Evolutionary conservation across 345 rosid genomes (phyloP), one percentile per base, ranked within the genome.

Genomic region (Cardamine occulta): DNA sequence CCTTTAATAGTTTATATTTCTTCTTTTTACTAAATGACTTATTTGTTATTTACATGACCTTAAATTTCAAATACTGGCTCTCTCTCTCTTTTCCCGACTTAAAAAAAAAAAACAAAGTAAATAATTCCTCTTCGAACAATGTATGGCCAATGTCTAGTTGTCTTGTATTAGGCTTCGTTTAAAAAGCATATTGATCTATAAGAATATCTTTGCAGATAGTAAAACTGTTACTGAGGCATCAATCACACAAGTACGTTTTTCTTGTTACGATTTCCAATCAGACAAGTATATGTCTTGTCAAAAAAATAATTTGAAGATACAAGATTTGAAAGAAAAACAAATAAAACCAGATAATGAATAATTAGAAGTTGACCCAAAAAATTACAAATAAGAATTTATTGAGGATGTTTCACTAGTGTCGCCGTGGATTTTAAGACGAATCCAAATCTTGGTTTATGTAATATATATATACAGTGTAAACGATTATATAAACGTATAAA

Each of bases 221-320:
- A 34, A 32, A 26, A 54, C 44, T 63, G 59, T 70, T 63, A 54
- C 24, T 31, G 66, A 63, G 58, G 57, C 18, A 62, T 62, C 80
- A 76, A 62, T 76, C 60, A 63, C 60, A 64, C 76, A 70, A 70
- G 76, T 70, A 70, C 76, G 66, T 63, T 60, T 69, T 63, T 70
- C 11, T 63, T 63, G 75, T 63, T 76, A 63, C 54, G 70, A 42
- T 76, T 17, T 63, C 71, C 51, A 55, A 54, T 62, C 80, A 63
- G 44, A 70, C 54, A 70, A 47, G 51, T 76, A 77, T 55, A 47
- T 19, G 76, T 77, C 80, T 70, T 70, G 61, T 77, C 80, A 70
- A 55, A 55, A 26, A 63, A 24, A 77, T n/a, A 63, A 70, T 18
- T 17, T 56, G 28, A 70, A 55, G 35, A 77, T 63, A 70, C 66